These are phyloP conservation scores for Daldinia bambusicola DNA, from an alignment of 495 filamentous ascomycete species.

Conservation along the genomic window DNA sequence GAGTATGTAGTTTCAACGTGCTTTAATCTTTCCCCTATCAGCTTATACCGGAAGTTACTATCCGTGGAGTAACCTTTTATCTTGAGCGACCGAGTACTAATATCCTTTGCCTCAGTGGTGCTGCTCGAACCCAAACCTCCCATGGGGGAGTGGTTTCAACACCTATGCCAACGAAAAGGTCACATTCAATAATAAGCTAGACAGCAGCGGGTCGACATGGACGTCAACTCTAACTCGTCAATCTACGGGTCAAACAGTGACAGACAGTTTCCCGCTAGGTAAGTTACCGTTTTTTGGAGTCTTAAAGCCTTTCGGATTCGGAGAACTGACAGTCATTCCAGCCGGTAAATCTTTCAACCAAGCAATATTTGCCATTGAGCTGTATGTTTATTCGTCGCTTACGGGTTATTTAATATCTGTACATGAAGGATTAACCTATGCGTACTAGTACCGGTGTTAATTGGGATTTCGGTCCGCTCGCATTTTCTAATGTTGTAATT, in stretches of 20 bases:
- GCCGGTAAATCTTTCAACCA: slow-evolving; percentile 55
- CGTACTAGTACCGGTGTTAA: slow-evolving; percentile 44
- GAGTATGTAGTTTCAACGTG: slow-evolving; percentile 11
- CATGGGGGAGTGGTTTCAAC: slow-evolving; percentile 56
- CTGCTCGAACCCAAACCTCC: slow-evolving; percentile 53
- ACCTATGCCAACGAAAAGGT: slow-evolving; percentile 47
- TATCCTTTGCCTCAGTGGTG: slow-evolving; percentile 45
- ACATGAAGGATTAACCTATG: neutral
- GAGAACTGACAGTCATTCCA: slow-evolving; percentile 8
- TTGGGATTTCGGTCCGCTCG: slow-evolving; percentile 53
- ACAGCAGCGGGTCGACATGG: slow-evolving; percentile 38
- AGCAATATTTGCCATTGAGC: slow-evolving; percentile 54
- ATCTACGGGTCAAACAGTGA: slow-evolving; percentile 35
- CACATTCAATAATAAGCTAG: slow-evolving; percentile 44
- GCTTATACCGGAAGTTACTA: neutral
- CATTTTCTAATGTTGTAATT: slow-evolving; percentile 55
- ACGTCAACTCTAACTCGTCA: slow-evolving; percentile 38
- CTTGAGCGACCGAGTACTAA: neutral
- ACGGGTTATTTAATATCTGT: neutral
- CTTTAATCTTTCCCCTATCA: neutral
- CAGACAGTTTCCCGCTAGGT: slow-evolving; percentile 46
- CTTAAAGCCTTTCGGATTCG: neutral
- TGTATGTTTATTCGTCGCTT: slow-evolving; percentile 33
- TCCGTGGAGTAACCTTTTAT: no score
- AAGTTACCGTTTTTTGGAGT: neutral